Evolutionary conservation across 1,139 yeast genomes (phyloP), one percentile per base, ranked within the genome.

Genomic region (Pichia sp.): DNA sequence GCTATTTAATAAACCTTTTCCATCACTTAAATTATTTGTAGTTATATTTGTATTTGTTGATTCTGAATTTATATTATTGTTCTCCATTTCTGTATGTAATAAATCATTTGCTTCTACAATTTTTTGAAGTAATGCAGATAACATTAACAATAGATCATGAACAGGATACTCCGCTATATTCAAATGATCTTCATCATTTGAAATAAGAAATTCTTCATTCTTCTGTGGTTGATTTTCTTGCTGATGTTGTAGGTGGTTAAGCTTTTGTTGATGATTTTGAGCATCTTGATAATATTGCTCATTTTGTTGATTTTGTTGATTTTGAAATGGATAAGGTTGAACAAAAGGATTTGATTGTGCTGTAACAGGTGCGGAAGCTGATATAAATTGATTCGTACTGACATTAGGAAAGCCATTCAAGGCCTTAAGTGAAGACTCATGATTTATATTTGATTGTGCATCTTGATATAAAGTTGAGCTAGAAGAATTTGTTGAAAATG

Each of bases 21-120:
- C 39, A 36, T 40, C 36, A 42, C 49, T 32, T 38, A 40, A n/a
- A 9, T 22, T 37, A 30, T 38, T 39, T 5, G 30, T 30, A 12
- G 30, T 36, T 23, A 35, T 36, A 26, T 33, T 32, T 6, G 6
- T 26, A 23, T 28, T 27, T 29, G 23, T 33, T 3, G 35, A 11
- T 4, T 11, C 12, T 10, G 7, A 20, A 32, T 11, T 3, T 9
- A 11, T 23, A 23, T 12, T 20, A 20, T 9, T 30, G n/a, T 29
- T 20, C n/a, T 31, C 26, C 10, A 35, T 41, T n/a, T 31, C 39
- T 2, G 26, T 24, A 22, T 83, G 89, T 33, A 87, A 68, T 42
- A 79, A 73, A 63, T 92, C 98, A 65, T 92, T 92, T n/a, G 96
- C 90, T 57, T 85, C 94, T 39, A 90, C 84, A 39, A 92, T 89